Percentiles rank a stretch among this genome's conserved stretches.
Conservation (phyloP, 257 asterid genomes). For the Plantago ovata region DNA sequence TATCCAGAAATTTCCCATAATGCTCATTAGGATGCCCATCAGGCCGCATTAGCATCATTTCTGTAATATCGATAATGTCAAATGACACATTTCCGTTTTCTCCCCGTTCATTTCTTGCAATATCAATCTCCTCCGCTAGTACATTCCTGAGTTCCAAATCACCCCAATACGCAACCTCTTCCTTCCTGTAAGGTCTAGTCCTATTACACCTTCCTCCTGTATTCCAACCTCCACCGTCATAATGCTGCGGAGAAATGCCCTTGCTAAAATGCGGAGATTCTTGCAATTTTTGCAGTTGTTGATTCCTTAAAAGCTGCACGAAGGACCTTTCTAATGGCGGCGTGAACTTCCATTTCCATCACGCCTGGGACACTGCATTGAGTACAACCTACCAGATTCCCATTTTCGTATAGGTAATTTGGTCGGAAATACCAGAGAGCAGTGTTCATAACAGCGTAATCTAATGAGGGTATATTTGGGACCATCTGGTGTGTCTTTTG, state of each 20-base stretch:
- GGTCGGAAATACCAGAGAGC: not conserved
- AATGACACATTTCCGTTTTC: constrained; percentile 25
- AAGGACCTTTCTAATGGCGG: not conserved
- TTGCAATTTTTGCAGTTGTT: not conserved
- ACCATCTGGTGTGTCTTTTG: not conserved
- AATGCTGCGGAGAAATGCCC: constrained; percentile 58
- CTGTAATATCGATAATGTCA: constrained; percentile 61
- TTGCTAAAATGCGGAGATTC: not conserved
- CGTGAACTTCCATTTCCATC: not conserved
- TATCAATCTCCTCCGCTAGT: constrained; percentile 31
- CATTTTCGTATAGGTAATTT: not conserved
- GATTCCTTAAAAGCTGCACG: not conserved
- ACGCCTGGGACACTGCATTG: not conserved
- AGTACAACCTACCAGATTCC: not conserved
- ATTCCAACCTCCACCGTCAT: constrained; percentile 75
- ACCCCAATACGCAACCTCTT: constrained; percentile 42
- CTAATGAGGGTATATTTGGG: not conserved
- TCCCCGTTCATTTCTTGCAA: constrained; percentile 22
- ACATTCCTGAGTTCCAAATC: constrained; percentile 57
- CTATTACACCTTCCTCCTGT: constrained; percentile 56
- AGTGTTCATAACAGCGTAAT: not conserved
- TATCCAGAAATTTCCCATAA: not conserved
- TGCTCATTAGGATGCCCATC: not conserved
- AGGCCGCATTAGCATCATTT: constrained; percentile 5
- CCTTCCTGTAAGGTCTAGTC: constrained; percentile 39